phyloP scores from a whole-genome alignment of 805 yeast species.

The Wickerhamiella cacticola region DNA sequence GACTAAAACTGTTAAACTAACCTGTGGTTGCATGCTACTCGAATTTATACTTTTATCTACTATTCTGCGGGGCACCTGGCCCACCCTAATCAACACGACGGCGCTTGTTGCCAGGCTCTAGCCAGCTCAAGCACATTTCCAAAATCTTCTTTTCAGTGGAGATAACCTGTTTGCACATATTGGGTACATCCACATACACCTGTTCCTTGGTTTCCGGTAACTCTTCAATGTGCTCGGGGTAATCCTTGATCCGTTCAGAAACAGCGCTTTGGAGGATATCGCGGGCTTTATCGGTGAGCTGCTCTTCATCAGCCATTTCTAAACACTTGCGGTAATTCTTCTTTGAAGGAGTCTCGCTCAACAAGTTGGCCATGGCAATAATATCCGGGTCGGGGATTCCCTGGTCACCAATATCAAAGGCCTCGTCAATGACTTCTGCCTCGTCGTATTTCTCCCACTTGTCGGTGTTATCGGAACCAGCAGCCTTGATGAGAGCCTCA shows the following conservation, averaged over 20 bases:
- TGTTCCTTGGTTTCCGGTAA: slow-evolving; percentile 7
- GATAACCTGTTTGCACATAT: slow-evolving; percentile 24
- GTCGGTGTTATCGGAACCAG: slow-evolving; percentile 11
- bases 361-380: slow-evolving; percentile 12
- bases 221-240: slow-evolving; percentile 14
- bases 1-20: too few relatives aligned
- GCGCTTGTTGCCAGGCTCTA: background rate
- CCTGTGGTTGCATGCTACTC: too few relatives aligned
- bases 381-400: slow-evolving; percentile 19
- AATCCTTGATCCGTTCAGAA: slow-evolving; percentile 17
- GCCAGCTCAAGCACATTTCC: slow-evolving; percentile 21
- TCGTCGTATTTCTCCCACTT: slow-evolving; percentile 16
- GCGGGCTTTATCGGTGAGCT: slow-evolving; percentile 14
- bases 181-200: slow-evolving; percentile 13
- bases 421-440: slow-evolving; percentile 13
- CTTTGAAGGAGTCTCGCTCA: slow-evolving; percentile 15
- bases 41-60: background rate
- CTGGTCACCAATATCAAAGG: slow-evolving; percentile 12
- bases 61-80: too few relatives aligned
- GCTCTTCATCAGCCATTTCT: slow-evolving; percentile 15
- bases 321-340: slow-evolving; percentile 7
- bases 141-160: slow-evolving; percentile 24
- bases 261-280: slow-evolving; percentile 15
- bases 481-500: slow-evolving; percentile 32
- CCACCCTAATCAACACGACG: too few relatives aligned